Evolutionary conservation across 2,329 filamentous ascomycete genomes (phyloP), one percentile per base, ranked within the genome.

Genomic region (Verticillium dahliae): DNA sequence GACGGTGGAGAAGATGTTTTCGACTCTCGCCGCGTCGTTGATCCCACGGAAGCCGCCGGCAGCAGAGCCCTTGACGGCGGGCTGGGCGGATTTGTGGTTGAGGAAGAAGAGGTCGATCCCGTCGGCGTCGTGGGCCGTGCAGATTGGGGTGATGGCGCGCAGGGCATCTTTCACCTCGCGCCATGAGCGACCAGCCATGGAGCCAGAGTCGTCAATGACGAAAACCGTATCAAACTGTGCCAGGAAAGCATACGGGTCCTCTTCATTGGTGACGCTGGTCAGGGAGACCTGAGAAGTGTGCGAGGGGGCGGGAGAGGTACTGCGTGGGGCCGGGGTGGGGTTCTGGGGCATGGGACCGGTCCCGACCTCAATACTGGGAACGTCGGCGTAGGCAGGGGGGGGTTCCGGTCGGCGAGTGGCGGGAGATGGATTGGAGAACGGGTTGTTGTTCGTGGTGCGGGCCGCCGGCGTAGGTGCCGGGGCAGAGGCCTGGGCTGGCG

Each of bases 71-170:
- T 64, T 67, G 6, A 56, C 39, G n/a, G 80, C 77, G 0, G 63
- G 62, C 33, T 75, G 69, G 6, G 63, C 72, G 64, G 77, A 79
- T 39, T 72, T 70, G 71, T 90, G 83, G 76, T 98, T 97, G 41
- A 98, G 80, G 74, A 98, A 98, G 81, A 91, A 92, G 65, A 98
- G 80, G 71, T 98, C 94, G 67, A 98, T 87, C 27, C 94, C 94
- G 73, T 97, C 91, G 0, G 80, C 76, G 72, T 98, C 94, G 73
- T 90, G 87, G 4, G 79, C 73, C 1, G 91, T 90, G 76, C 93
- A 96, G 69, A 97, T 89, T 0, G 91, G 91, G 0, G 91, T 84
- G 69, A 98, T 92, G 57, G 85, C 81, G 37, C 82, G 76, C 2
- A 98, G 83, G 1, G 90, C 91, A 9, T 82, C 78, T 33, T 82